phyloP scores from a whole-genome alignment of 2,329 filamentous ascomycete genomes.

The Fusarium fujikuroi region DNA sequence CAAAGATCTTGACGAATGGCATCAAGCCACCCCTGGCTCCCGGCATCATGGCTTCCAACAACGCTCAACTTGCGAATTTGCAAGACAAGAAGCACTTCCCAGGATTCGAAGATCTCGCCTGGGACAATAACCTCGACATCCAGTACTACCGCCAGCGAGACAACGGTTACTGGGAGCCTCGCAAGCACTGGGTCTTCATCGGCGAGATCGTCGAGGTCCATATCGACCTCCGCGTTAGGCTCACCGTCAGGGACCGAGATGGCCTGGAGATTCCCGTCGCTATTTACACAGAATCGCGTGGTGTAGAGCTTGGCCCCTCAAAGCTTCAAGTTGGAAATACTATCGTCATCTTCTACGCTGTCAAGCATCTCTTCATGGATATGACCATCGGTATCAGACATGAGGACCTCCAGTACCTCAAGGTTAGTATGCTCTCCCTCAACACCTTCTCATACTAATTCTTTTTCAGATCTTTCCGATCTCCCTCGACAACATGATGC shows the following conservation, averaged over 20 bases:
- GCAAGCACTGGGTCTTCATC: slow-evolving; percentile 27
- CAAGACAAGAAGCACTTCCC: slow-evolving; percentile 11
- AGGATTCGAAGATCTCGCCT: background rate
- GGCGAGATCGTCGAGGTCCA: slow-evolving; percentile 19
- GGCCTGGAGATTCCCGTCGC: background rate
- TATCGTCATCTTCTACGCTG: slow-evolving; percentile 17
- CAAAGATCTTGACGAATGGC: too few species aligned
- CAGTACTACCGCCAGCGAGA: background rate
- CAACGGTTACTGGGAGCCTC: background rate
- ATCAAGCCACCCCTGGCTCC: fast-evolving
- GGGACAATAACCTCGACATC: background rate
- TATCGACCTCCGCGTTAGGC: background rate
- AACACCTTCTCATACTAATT: fast-evolving
- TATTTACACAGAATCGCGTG: slow-evolving; percentile 2
- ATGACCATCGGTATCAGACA: background rate
- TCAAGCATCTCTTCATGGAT: background rate
- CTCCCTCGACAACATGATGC: slow-evolving; percentile 6
- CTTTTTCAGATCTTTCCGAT: slow-evolving; percentile 1
- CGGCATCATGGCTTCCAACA: background rate
- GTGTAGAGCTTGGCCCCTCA: background rate
- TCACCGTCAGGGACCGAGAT: slow-evolving; percentile 16
- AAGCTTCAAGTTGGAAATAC: slow-evolving; percentile 1
- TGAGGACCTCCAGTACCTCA: background rate
- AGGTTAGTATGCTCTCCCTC: background rate
- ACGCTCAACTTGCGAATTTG: background rate